Conservation (phyloP, 208 protist species). For the Leishmania tropica region DNA sequence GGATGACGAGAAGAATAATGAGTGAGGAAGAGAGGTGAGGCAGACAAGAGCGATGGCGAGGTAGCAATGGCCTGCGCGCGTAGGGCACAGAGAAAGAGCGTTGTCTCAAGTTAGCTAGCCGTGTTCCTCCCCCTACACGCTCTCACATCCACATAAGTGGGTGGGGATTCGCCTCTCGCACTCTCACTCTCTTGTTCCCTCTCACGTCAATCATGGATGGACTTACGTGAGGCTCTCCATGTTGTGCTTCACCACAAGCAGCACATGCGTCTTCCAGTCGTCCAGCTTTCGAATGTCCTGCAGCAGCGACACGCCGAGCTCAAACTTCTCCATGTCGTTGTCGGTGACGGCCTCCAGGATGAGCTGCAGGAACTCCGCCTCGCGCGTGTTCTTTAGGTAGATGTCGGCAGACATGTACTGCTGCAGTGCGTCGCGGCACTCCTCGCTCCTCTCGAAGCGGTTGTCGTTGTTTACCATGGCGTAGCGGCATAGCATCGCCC, state of each 20-base stretch:
- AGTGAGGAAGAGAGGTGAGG: not conserved
- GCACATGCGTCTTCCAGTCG: conserved; percentile 86
- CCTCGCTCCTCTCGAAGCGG: conserved; percentile 61
- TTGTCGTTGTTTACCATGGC: conserved; percentile 80
- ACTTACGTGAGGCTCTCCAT: conserved; percentile 74
- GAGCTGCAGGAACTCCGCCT: conserved; percentile 71
- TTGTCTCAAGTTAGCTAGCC: not conserved
- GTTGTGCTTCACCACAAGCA: conserved; percentile 86
- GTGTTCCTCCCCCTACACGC: not conserved
- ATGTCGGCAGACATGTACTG: conserved; percentile 68
- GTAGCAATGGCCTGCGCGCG: not conserved
- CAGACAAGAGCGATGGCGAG: not conserved
- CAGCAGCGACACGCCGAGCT: conserved; percentile 71
- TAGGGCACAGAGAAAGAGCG: not conserved
- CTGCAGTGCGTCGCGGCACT: conserved; percentile 69
- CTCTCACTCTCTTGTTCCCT: conserved; percentile 1
- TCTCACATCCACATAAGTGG: not conserved
- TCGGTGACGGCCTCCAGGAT: conserved; percentile 73
- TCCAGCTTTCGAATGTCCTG: conserved; percentile 77
- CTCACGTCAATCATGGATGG: not conserved
- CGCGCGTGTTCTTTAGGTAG: conserved; percentile 83
- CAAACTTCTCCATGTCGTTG: conserved; percentile 81
- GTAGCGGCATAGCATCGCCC: conserved; percentile 83
- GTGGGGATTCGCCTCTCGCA: not conserved
- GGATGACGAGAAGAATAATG: not conserved